Evolutionary conservation across 371 early-diverging fungal genomes (phyloP), one percentile per base, ranked within the genome.

Genomic region (Mortierella sp.): DNA sequence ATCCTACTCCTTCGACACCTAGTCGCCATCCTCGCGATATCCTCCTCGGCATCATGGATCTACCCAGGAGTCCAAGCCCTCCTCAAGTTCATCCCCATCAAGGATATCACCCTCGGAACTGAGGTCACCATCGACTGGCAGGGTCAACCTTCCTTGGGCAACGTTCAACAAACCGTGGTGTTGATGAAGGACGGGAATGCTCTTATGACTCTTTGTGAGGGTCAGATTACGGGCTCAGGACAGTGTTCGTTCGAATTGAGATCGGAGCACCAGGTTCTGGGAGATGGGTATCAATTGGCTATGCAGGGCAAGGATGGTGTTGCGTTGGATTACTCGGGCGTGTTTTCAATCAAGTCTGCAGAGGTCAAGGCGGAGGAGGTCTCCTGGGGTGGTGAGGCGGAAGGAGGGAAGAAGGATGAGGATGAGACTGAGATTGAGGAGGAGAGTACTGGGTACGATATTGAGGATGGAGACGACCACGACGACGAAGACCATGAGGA

Each of bases 81-180:
- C 16, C 64, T 64, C 34, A 37, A 34, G 37, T 64, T 64, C 37
- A 64, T 37, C 40, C 64, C 64, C 21, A 64, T 64, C 40, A 37
- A 75, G 4, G 73, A 80, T 4, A 34, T 85, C 26, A 53, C 72
- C 16, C 44, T 78, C 54, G 76, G 78, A 5, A 59, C 51, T 50
- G 85, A 81, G 55, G 28, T 69, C 46, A 85, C 75, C 6, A 71
- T 85, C 28, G 81, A 81, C 54, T 85, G 85, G 81, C 67, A 55
- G 19, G 85, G 85, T 19, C 34, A 78, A 16, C 74, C 81, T 0
- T 81, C 85, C 10, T 67, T 81, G 9, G 80, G 78, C 14, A 44
- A 40, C n/a, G 34, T 76, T 9, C 69, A 81, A 57, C 81, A 85
- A n/a, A 55, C 81, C 1, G 72, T 81, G 3, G 79, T 81, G 9